These are phyloP conservation scores for Vaccinium corymbosum DNA, from an alignment of 148 eudicot genomes.

Conservation along the genomic window DNA sequence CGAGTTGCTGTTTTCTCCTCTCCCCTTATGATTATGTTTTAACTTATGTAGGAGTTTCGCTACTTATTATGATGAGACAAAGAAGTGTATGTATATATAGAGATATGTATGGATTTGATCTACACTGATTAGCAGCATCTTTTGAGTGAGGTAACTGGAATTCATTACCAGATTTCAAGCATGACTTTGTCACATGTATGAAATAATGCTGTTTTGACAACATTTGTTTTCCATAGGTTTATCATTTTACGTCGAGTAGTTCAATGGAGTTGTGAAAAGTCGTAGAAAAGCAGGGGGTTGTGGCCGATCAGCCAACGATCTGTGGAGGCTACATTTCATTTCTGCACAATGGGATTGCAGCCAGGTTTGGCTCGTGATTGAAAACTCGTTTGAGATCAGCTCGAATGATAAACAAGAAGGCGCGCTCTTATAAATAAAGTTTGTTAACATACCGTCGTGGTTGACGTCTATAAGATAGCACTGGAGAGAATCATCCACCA, in stretches of 20 bases:
- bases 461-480: neutral
- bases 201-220: neutral
- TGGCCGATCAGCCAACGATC: no score
- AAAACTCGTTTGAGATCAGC: neutral
- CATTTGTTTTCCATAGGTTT: neutral
- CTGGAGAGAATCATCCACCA: neutral
- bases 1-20: neutral
- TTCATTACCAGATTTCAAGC: neutral
- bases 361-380: neutral
- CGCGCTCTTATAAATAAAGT: neutral
- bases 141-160: neutral
- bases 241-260: neutral
- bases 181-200: neutral
- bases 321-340: neutral
- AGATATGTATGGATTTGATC: neutral
- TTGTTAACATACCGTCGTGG: neutral
- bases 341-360: neutral
- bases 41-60: slow-evolving; percentile 1
- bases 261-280: neutral
- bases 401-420: neutral
- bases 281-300: no score
- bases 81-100: neutral
- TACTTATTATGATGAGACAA: neutral
- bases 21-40: neutral
- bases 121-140: neutral